Conservation (phyloP, 2,329 filamentous ascomycete species). For the Cladosporium sp. region DNA sequence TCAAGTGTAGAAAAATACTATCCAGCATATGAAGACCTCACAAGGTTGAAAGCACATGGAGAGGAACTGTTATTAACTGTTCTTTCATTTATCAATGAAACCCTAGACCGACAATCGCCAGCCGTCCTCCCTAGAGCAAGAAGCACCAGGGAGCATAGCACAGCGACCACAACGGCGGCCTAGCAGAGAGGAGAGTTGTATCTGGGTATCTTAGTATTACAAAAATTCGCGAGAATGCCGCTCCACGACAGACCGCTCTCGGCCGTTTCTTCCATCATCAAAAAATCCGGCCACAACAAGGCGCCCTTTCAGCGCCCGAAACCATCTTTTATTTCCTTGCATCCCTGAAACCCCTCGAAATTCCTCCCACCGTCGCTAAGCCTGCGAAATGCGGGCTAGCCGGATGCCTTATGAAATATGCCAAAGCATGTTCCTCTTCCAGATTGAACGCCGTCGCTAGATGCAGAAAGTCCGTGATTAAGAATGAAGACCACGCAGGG, state of each 20-base stretch:
- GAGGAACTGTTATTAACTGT: background rate
- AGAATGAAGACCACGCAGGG: background rate
- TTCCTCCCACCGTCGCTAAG: background rate
- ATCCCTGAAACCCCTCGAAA: background rate
- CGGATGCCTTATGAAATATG: background rate
- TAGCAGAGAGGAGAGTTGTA: constrained; percentile 20
- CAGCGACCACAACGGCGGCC: constrained; percentile 12
- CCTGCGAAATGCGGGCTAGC: background rate
- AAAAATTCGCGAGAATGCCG: background rate
- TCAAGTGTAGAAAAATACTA: too few relatives aligned
- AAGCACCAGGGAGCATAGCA: background rate
- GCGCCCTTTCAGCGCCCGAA: background rate
- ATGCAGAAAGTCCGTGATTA: background rate
- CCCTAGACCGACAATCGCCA: constrained; percentile 10
- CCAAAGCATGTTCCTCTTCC: background rate
- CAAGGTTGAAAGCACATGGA: too few relatives aligned
- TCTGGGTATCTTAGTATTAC: constrained; percentile 20
- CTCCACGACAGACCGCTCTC: background rate
- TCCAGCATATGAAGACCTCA: too few relatives aligned
- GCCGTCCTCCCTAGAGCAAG: background rate
- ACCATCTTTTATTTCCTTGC: background rate
- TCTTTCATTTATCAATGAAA: constrained; percentile 11
- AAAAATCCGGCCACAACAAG: background rate
- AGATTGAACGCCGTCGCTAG: background rate
- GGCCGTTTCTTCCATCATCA: background rate